Conservation (phyloP, 257 asterid genomes). For the Rhazya stricta region DNA sequence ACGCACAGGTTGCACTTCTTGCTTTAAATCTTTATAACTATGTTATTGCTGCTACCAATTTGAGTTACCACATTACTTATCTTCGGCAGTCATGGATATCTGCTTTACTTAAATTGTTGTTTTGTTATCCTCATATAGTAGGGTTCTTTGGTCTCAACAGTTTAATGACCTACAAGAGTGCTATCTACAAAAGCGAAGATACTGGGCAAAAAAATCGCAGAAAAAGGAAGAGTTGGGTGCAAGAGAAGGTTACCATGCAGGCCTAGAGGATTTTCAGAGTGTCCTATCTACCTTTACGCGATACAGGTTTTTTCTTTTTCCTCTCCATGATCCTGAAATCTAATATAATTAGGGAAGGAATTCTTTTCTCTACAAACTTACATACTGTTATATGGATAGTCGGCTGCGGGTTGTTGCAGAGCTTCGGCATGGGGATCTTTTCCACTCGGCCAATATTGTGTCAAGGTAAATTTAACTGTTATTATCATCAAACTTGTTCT, state of each 20-base stretch:
- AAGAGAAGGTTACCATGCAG: conserved; percentile 54
- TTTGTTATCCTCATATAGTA: background rate
- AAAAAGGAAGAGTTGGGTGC: conserved; percentile 41
- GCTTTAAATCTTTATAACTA: background rate
- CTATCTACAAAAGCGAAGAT: conserved; percentile 67
- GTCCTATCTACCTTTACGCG: conserved; percentile 58
- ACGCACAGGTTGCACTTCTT: conserved; percentile 60
- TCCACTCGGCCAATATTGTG: conserved; percentile 77
- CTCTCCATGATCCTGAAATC: background rate
- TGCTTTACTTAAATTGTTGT: background rate
- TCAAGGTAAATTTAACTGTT: conserved; percentile 47
- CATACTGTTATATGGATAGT: conserved; percentile 32
- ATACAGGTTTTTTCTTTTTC: conserved; percentile 48
- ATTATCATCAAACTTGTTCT: conserved; percentile 2
- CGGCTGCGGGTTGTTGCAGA: conserved; percentile 78
- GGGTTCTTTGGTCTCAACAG: conserved; percentile 30
- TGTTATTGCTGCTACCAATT: background rate
- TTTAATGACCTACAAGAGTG: conserved; percentile 77
- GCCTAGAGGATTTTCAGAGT: conserved; percentile 73
- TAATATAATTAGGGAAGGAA: background rate
- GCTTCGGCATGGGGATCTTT: conserved; percentile 76
- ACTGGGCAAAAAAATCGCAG: conserved; percentile 41
- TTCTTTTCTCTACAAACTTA: conserved; percentile 10
- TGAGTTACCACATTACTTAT: background rate
- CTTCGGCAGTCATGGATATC: background rate